phyloP scores from a whole-genome alignment of 192 early-diverging fungal species.

The Thamnidium elegans region DNA sequence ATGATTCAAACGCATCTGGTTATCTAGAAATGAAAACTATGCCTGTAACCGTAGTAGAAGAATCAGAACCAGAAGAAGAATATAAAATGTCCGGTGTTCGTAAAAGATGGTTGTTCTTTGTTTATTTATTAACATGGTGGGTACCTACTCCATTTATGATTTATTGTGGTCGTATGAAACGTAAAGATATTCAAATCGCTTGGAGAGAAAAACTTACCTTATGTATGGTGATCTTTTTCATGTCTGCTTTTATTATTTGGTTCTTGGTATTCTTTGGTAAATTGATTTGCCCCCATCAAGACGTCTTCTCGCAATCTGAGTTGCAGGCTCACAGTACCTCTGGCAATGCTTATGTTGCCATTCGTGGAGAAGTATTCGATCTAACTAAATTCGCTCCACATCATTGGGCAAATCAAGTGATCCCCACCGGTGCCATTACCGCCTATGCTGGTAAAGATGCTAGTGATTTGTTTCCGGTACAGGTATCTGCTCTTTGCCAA shows the following conservation, averaged over 20 bases:
- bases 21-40: conserved; percentile 15
- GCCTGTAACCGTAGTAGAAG: background rate
- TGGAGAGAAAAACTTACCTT: conserved; percentile 98
- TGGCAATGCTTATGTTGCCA: conserved; percentile 60
- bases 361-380: conserved; percentile 84
- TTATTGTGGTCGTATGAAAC: conserved; percentile 76
- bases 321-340: conserved; percentile 36
- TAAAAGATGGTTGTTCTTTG: conserved; percentile 79
- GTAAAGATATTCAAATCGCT: conserved; percentile 78
- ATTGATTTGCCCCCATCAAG: conserved; percentile 71
- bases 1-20: background rate
- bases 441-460: conserved; percentile 64
- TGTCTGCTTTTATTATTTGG: conserved; percentile 83
- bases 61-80: conserved; percentile 41
- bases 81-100: conserved; percentile 53
- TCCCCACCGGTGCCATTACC: conserved; percentile 52
- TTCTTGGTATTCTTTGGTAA: conserved; percentile 77
- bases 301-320: conserved; percentile 69
- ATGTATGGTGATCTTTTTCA: conserved; percentile 80
- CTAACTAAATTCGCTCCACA: conserved; percentile 61
- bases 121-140: conserved; percentile 78
- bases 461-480: conserved; percentile 70
- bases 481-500: conserved; percentile 63
- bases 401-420: conserved; percentile 48
- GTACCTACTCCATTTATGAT: conserved; percentile 68